Conservation (phyloP, 106 monocot genomes). For the Dendrobium nobile region DNA sequence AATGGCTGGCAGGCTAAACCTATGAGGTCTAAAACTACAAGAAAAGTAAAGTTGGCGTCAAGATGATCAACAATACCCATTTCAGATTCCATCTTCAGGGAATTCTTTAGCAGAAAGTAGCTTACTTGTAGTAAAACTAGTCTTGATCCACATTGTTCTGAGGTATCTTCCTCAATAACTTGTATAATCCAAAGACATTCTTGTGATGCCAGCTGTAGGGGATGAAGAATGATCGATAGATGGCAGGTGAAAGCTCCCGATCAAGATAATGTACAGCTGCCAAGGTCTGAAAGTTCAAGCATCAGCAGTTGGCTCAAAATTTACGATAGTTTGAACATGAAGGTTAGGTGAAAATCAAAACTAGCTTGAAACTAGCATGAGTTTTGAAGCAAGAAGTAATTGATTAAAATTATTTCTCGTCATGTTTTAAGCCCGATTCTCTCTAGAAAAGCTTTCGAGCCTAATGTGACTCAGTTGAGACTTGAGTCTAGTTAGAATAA, state of each 20-base stretch:
- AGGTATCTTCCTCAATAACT: conserved; percentile 57
- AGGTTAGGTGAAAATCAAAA: neutral
- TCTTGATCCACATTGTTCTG: neutral
- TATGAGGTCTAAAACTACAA: neutral
- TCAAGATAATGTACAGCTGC: conserved; percentile 80
- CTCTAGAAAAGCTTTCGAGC: too few relatives aligned
- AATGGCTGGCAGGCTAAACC: too few relatives aligned
- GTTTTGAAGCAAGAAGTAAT: neutral
- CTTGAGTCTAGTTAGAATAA: too few relatives aligned
- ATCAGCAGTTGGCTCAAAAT: neutral
- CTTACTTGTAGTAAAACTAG: neutral
- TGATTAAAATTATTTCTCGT: neutral
- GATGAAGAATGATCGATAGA: conserved; percentile 88
- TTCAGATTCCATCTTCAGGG: neutral
- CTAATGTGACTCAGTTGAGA: too few relatives aligned
- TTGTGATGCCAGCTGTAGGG: conserved; percentile 68
- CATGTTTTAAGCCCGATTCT: neutral
- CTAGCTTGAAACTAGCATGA: neutral
- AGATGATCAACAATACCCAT: neutral
- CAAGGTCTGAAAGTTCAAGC: conserved; percentile 48
- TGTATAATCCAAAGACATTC: conserved; percentile 94
- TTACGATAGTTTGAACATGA: neutral
- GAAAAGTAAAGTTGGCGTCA: too few relatives aligned
- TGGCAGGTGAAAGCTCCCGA: conserved; percentile 70
- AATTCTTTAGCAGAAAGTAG: neutral